Evolutionary conservation across 2,329 filamentous ascomycete species (phyloP).

Genomic region (Pseudophaeomoniella oleicola): DNA sequence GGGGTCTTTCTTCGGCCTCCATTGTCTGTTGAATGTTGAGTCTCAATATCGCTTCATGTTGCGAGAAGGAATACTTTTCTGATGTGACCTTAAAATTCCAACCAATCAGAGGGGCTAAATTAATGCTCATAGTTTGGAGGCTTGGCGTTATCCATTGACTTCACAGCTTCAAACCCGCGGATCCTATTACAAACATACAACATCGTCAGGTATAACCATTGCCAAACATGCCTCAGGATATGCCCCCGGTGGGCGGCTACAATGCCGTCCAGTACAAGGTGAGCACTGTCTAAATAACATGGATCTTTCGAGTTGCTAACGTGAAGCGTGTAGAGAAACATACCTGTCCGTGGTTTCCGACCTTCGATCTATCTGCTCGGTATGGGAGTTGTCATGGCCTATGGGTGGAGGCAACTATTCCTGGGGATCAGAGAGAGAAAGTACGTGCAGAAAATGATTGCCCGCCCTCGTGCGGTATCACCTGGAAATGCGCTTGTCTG

Average conservation of each 20-base stretch:
- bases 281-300: constrained; percentile 17
- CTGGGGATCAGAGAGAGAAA: constrained; percentile 80
- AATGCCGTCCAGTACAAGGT: constrained; percentile 95
- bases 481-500: constrained; percentile 6
- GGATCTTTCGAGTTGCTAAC: constrained; percentile 2
- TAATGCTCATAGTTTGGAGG: neutral
- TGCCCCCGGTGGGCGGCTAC: constrained; percentile 92
- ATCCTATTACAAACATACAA: neutral
- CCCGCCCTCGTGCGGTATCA: constrained; percentile 1
- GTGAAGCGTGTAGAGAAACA: constrained; percentile 53
- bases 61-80: too few relatives aligned
- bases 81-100: neutral
- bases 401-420: constrained; percentile 78
- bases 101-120: neutral
- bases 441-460: too few relatives aligned
- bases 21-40: constrained; percentile 19
- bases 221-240: constrained; percentile 79
- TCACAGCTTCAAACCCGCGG: neutral
- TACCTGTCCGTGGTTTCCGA: constrained; percentile 80
- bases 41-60: too few relatives aligned
- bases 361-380: constrained; percentile 65
- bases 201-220: constrained; percentile 11
- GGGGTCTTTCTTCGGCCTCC: constrained; percentile 40
- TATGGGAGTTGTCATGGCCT: constrained; percentile 66
- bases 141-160: neutral